Conservation (phyloP, 768 basidiomycete genomes). For the Tulasnella sp. region DNA sequence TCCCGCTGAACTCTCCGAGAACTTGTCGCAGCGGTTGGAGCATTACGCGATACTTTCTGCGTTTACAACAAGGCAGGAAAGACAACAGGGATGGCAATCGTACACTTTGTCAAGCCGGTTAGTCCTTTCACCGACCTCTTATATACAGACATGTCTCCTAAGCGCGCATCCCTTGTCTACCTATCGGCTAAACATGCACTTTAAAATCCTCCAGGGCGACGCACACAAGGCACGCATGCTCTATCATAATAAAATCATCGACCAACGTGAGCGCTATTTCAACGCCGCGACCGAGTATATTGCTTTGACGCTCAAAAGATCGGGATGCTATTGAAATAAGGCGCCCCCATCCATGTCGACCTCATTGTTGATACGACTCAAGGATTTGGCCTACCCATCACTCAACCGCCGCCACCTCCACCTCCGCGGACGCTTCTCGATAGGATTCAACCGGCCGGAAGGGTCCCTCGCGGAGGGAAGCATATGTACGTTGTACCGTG, state of each 20-base stretch:
- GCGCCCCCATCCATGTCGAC: conserved; percentile 4
- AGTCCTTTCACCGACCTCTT: neutral
- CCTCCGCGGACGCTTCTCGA: conserved; percentile 6
- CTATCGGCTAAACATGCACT: neutral
- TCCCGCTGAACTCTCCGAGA: neutral
- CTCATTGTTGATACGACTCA: conserved; percentile 3
- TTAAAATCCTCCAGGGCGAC: neutral
- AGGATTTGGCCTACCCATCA: neutral
- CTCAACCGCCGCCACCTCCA: neutral
- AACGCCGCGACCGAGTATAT: too few species aligned
- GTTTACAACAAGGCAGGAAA: conserved; percentile 7
- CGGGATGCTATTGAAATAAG: too few species aligned
- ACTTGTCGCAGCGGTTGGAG: neutral
- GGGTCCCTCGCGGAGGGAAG: neutral
- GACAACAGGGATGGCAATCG: conserved; percentile 13
- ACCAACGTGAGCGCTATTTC: conserved; percentile 6
- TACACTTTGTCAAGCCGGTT: conserved; percentile 7
- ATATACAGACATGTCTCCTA: neutral
- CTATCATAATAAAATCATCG: conserved; percentile 13
- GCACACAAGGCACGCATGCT: conserved; percentile 2
- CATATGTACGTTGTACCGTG: neutral
- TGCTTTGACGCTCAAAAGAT: too few species aligned
- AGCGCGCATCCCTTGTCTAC: neutral
- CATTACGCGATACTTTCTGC: conserved; percentile 1
- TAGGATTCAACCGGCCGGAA: neutral